Evolutionary conservation across 2,329 filamentous ascomycete genomes (phyloP), one percentile per base, ranked within the genome.

Genomic region (Colletotrichum tropicicola): DNA sequence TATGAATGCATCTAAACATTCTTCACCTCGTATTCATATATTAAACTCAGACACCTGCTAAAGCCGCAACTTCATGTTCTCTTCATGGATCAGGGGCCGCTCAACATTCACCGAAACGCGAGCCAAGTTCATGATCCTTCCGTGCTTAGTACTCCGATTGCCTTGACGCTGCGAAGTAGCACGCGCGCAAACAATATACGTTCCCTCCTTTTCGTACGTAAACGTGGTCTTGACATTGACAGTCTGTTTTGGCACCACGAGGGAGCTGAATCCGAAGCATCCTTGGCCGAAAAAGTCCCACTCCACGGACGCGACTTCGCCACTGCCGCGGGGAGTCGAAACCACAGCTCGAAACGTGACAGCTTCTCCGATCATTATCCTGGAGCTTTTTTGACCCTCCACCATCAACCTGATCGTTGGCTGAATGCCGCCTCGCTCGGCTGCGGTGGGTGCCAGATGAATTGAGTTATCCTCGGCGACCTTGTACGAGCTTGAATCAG

Each of bases 391-490:
- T 3, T 23, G n/a, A 17, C 39, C 21, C 4, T 35, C 51, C 2
- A 25, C 59, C 2, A 28, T 44, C 15, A 71, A 21, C 4, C 57
- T n/a, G 2, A 70, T 58, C 2, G 66, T 43, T 3, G 70, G 69
- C 13, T 72, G 71, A 6, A 72, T 62, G 2, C 71, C 70, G 3
- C 58, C 45, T 9, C 70, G 67, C 25, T 67, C 35, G 2, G 32
- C 6, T 1, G 68, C 67, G 2, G 25, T 32, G 0, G 8, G 10
- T 1, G 69, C 44, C 3, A 68, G 21, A 10, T 53, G 25, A n/a
- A 72, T 44, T 32, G 70, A 69, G 6, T 59, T 60, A 25, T 68
- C 10, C 0, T 48, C 19, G 28, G 41, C 32, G 12, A 70, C 41
- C 0, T 10, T 21, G 39, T 70, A 69, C 3, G 47, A 49, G 1